A percentile compares a stretch with the other conserved stretches of the same genome.
These are phyloP conservation scores for Lanmaoa rubissima DNA, from an alignment of 768 basidiomycete genomes.

Conservation along the genomic window DNA sequence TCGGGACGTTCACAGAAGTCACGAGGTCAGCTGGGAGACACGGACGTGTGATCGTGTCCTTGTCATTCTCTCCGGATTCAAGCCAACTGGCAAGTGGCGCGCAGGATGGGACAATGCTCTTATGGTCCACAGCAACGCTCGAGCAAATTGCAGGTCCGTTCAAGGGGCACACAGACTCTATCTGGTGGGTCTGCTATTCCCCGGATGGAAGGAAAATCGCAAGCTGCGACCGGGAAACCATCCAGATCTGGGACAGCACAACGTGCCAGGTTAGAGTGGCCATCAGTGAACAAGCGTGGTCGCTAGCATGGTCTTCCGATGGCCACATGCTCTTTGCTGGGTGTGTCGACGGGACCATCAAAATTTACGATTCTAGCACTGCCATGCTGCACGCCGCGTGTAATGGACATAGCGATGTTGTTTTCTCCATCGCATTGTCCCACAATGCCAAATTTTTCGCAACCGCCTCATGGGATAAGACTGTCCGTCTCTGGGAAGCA, in stretches of 20 bases:
- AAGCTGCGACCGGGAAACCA: conserved; percentile 16
- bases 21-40: conserved; percentile 7
- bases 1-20: neutral
- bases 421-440: conserved; percentile 23
- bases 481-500: conserved; percentile 29
- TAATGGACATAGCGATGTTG: conserved; percentile 16
- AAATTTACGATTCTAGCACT: conserved; percentile 8
- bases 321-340: conserved; percentile 16
- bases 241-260: conserved; percentile 17
- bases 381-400: neutral
- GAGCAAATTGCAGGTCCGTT: conserved; percentile 5
- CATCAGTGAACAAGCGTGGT: conserved; percentile 18
- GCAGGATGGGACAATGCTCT: conserved; percentile 12
- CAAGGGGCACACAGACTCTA: conserved; percentile 4
- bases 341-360: conserved; percentile 17
- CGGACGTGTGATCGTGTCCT: conserved; percentile 4
- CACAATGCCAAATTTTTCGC: conserved; percentile 20
- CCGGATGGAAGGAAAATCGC: conserved; percentile 19
- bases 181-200: conserved; percentile 22
- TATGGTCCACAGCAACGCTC: conserved; percentile 18
- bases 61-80: conserved; percentile 20
- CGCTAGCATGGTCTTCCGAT: conserved; percentile 21
- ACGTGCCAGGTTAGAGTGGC: neutral
- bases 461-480: conserved; percentile 30
- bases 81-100: conserved; percentile 17